These are phyloP conservation scores for Exophiala sp. DNA, from an alignment of 2,329 filamentous ascomycete species.

Conservation along the genomic window DNA sequence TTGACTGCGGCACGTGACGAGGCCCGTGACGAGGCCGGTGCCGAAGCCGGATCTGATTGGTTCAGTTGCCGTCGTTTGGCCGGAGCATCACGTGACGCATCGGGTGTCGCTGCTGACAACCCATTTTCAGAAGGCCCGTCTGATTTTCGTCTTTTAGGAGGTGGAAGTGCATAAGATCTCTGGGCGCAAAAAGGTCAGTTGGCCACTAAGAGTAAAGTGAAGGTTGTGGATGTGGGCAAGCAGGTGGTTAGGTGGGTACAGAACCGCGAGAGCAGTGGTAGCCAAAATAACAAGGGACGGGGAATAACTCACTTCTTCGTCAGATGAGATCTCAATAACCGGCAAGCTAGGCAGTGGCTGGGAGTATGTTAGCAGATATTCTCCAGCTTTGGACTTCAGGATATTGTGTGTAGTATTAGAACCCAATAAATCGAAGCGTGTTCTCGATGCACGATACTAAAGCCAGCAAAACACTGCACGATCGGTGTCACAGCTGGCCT, in stretches of 20 bases:
- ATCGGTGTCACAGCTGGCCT: neutral
- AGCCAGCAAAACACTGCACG: too few relatives aligned
- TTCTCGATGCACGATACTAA: too few relatives aligned
- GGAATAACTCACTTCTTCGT: neutral
- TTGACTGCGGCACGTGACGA: neutral
- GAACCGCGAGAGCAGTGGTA: neutral
- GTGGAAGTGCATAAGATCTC: neutral
- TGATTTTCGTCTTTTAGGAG: slow-evolving; percentile 11
- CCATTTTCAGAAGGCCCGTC: slow-evolving; percentile 3
- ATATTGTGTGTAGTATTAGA: too few relatives aligned
- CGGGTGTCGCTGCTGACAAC: neutral
- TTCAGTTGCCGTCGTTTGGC: neutral
- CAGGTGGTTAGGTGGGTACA: neutral
- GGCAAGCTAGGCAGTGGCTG: neutral
- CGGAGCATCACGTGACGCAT: neutral
- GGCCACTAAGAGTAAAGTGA: too few relatives aligned
- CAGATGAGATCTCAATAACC: neutral
- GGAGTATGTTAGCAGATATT: neutral
- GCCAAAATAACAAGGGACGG: neutral
- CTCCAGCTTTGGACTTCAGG: too few relatives aligned
- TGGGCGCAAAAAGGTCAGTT: neutral
- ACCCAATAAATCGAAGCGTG: too few relatives aligned
- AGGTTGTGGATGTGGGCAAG: neutral
- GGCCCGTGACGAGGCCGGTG: neutral
- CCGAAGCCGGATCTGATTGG: too few relatives aligned